Evolutionary conservation across 768 basidiomycete species (phyloP), one percentile per base, ranked within the genome.

Genomic region (Krasilnikovozyma curviuscula): DNA sequence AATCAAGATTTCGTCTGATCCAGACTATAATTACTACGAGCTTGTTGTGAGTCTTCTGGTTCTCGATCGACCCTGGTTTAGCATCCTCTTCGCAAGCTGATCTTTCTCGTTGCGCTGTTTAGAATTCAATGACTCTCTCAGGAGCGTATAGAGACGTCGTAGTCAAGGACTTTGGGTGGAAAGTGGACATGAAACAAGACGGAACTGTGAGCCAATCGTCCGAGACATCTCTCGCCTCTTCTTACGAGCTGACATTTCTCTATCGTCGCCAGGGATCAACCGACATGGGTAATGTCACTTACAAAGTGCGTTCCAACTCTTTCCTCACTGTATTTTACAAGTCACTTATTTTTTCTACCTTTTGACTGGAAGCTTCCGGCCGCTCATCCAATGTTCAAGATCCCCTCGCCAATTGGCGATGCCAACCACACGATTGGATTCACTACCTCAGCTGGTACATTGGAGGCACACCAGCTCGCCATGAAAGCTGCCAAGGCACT

Each of bases 281-380:
- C 21, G 46, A 48, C 25, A 40, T 48, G 16, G 46, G 46, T 29
- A 48, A 48, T 21, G 46, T 48, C 27, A 48, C 46, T 19, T 48
- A 48, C 39, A 16, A 9, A 6, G 10, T 48, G 13, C n/a, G n/a
- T n/a, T n/a, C n/a, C n/a, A n/a, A n/a, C n/a, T n/a, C n/a, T n/a
- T n/a, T n/a, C n/a, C n/a, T n/a, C n/a, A n/a, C n/a, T n/a, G n/a
- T n/a, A n/a, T n/a, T n/a, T n/a, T n/a, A n/a, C n/a, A n/a, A n/a
- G n/a, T n/a, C n/a, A n/a, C n/a, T n/a, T n/a, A n/a, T n/a, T n/a
- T n/a, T n/a, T n/a, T n/a, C n/a, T n/a, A n/a, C n/a, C n/a, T n/a
- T n/a, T n/a, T n/a, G n/a, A n/a, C n/a, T n/a, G n/a, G n/a, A n/a
- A n/a, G n/a, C n/a, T n/a, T n/a, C 46, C 46, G 7, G 46, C 46